Base-by-base conservation (phyloP, 257 asterid species). In the Verbascum thapsus region DNA sequence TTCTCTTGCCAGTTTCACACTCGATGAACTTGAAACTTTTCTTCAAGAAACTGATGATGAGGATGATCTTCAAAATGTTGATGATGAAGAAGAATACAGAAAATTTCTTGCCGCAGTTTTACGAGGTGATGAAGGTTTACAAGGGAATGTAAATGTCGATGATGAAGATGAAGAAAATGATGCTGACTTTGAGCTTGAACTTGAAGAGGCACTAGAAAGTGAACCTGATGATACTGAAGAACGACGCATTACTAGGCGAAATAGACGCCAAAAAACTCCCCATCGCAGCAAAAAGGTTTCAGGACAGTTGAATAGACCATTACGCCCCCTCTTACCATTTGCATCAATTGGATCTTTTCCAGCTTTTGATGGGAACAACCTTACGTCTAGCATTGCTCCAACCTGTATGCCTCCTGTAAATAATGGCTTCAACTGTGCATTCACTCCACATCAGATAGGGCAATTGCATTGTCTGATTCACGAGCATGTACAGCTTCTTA, bases 171-270 rank as follows among this genome's bases (percentile, higher is more conserved):
- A 91, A 75, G 98, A 92, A 35, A 94, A 85, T 76, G 99, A 94
- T 84, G 99, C 96, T n/a, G 99, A 90, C 64, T 87, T 90, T 79
- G 99, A 90, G 85, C 96, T 94, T 72, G 99, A 94, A 74, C 85
- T 94, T 64, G 97, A 90, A 73, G 97, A 94, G 82, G 96, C 96
- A 55, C 80, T 87, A 65, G 99, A 87, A 91, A 94, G 99, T 69
- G 99, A 94, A 64, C 83, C 82, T 34, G 99, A 94, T 58, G 95
- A 79, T 72, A 70, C 77, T 63, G 85, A 78, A 67, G 78, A 72
- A 41, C 80, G 85, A 38, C 80, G 88, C 42, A 68, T 66, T 59
- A 82, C 91, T 39, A 84, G 97, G 81, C 85, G 79, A 66, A 94
- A 72, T 68, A 88, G 85, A 78, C 71, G 82, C 76, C 82, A 81